Percentiles rank a stretch among this genome's conserved stretches.
Conservation (phyloP, 2,329 filamentous ascomycete species). For the Exophiala aquamarina region DNA sequence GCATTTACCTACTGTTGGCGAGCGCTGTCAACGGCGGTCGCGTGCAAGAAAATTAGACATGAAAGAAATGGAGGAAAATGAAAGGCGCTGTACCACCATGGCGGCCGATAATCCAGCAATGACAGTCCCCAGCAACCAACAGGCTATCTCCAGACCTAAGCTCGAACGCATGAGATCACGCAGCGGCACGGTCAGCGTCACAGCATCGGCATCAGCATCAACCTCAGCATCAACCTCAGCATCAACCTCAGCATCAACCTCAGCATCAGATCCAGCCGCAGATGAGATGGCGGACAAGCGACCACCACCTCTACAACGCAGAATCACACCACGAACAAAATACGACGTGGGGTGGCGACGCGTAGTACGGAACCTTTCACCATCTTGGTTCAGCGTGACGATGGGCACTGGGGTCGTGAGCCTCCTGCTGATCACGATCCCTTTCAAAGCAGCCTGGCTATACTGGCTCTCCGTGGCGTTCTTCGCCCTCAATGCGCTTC, state of each 20-base stretch:
- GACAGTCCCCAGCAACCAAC: constrained; percentile 19
- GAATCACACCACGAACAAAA: constrained; percentile 28
- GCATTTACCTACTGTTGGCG: too few relatives aligned
- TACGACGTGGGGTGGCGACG: constrained; percentile 39
- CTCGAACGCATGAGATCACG: constrained; percentile 9
- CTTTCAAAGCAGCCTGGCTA: constrained; percentile 60
- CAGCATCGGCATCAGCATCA: not conserved
- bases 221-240: too few relatives aligned
- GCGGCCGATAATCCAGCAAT: constrained; percentile 29
- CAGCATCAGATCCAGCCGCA: constrained; percentile 1
- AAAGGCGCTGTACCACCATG: too few relatives aligned
- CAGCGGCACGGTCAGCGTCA: not conserved
- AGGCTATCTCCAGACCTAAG: constrained; percentile 6
- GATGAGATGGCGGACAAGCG: constrained; percentile 1
- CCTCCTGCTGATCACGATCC: constrained; percentile 61
- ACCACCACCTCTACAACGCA: not conserved
- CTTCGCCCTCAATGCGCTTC: constrained; percentile 58
- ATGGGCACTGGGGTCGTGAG: constrained; percentile 71
- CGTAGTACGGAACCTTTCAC: constrained; percentile 41
- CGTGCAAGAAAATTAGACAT: not conserved
- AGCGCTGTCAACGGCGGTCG: too few relatives aligned
- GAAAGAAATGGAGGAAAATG: constrained; percentile 7
- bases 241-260: too few relatives aligned
- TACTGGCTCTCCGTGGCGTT: constrained; percentile 61
- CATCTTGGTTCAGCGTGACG: constrained; percentile 59